Conservation (phyloP, 768 basidiomycete genomes). For the Rossbeevera mucosa region DNA sequence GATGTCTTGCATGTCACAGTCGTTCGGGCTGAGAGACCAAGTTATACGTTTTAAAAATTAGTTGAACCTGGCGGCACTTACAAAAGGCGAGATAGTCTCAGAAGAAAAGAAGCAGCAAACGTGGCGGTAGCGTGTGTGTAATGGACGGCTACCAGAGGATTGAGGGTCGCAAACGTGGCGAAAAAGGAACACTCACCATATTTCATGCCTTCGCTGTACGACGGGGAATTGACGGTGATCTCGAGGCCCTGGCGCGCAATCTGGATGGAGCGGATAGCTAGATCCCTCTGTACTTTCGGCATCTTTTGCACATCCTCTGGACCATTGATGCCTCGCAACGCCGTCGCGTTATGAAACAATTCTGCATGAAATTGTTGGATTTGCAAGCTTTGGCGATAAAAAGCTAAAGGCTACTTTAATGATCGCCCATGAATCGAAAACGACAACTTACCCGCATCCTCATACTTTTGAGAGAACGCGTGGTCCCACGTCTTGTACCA, state of each 20-base stretch:
- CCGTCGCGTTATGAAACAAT: slow-evolving; percentile 80
- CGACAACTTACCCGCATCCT: slow-evolving; percentile 60
- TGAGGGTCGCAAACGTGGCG: slow-evolving; percentile 1
- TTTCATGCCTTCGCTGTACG: slow-evolving; percentile 89
- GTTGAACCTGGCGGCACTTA: slow-evolving; percentile 36
- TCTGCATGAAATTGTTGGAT: slow-evolving; percentile 87
- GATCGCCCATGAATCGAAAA: slow-evolving; percentile 3
- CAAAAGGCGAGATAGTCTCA: slow-evolving; percentile 86
- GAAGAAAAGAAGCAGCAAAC: slow-evolving; percentile 85
- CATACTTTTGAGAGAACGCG: slow-evolving; percentile 76
- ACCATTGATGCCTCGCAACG: slow-evolving; percentile 75
- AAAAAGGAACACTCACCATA: slow-evolving; percentile 53
- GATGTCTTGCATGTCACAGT: slow-evolving; percentile 73
- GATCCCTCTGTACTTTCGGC: slow-evolving; percentile 68
- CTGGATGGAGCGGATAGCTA: slow-evolving; percentile 78
- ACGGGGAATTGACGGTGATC: slow-evolving; percentile 77
- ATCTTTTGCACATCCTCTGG: slow-evolving; percentile 85
- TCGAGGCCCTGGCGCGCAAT: slow-evolving; percentile 79
- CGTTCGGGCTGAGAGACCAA: slow-evolving; percentile 58
- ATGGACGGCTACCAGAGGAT: slow-evolving; percentile 59
- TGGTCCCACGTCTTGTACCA: slow-evolving; percentile 85
- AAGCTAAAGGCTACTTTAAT: slow-evolving; percentile 44
- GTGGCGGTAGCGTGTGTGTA: slow-evolving; percentile 92
- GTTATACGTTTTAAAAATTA: not conserved
- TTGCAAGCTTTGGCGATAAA: slow-evolving; percentile 84